A percentile compares a stretch with the other conserved stretches of the same genome.
Conservation (phyloP, 129 eudicot genomes). For the Pseudognaphalium luteoalbum region DNA sequence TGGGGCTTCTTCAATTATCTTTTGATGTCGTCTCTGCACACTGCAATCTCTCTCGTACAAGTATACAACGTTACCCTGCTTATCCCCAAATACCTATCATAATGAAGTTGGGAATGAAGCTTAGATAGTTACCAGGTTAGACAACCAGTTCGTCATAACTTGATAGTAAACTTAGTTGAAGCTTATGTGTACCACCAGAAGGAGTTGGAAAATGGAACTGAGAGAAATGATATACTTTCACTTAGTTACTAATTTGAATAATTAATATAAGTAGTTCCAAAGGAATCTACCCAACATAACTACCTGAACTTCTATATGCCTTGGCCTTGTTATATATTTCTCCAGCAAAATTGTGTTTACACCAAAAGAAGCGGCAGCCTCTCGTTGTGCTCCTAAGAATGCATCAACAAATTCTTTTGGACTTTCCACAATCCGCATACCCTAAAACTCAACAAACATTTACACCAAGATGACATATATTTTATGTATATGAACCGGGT, state of each 20-base stretch:
- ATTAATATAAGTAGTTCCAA: not conserved
- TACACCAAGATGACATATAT: slow-evolving; percentile 2
- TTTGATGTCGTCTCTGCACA: slow-evolving; percentile 97
- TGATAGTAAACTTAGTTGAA: not conserved
- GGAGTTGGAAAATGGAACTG: not conserved
- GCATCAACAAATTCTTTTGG: slow-evolving; percentile 83
- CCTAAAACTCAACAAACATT: slow-evolving; percentile 45
- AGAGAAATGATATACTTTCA: not conserved
- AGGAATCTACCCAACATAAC: slow-evolving; percentile 32
- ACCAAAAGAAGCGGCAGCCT: slow-evolving; percentile 98
- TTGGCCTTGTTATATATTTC: slow-evolving; percentile 89
- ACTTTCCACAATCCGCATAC: slow-evolving; percentile 95
- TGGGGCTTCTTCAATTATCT: slow-evolving; percentile 99
- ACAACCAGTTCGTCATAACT: not conserved
- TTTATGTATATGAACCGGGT: not conserved
- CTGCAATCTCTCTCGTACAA: slow-evolving; percentile 98
- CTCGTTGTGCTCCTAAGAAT: slow-evolving; percentile 92
- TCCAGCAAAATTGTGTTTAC: slow-evolving; percentile 82
- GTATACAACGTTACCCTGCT: slow-evolving; percentile 77
- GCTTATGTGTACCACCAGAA: not conserved
- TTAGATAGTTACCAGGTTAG: slow-evolving; percentile 15
- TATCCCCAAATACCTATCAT: slow-evolving; percentile 90
- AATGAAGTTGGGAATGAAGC: slow-evolving; percentile 16
- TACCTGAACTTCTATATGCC: slow-evolving; percentile 99
- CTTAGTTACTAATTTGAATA: not conserved